Evolutionary conservation across 2,329 filamentous ascomycete species (phyloP).

Genomic region (Aureobasidium namibiae): DNA sequence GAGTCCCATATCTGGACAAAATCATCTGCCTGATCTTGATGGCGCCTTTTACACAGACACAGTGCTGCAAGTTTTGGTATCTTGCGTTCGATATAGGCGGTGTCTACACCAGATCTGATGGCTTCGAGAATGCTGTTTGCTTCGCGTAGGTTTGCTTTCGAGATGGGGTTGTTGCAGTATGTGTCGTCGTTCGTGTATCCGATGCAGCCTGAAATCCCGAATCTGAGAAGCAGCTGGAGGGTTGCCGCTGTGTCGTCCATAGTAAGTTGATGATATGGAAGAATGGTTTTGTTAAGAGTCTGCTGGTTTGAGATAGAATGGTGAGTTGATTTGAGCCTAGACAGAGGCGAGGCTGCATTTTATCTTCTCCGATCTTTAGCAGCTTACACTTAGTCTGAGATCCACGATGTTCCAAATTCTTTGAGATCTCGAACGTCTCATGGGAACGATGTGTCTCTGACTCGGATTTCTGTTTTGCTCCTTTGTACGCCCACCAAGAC

Average conservation of each 20-base stretch:
- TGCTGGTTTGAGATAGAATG: too few relatives aligned
- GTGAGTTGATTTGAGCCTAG: too few relatives aligned
- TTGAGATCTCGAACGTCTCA: too few relatives aligned
- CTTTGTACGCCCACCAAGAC: too few relatives aligned
- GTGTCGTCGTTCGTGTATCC: not conserved
- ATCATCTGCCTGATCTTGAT: not conserved
- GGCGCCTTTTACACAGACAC: not conserved
- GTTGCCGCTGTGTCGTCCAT: not conserved
- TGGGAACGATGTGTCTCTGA: too few relatives aligned
- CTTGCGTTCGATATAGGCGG: not conserved
- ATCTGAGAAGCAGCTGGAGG: not conserved
- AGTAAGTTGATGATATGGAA: not conserved
- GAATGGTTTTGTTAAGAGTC: too few relatives aligned
- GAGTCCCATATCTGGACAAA: not conserved
- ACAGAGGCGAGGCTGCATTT: too few relatives aligned
- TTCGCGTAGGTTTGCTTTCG: accelerated
- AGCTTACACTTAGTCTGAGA: too few relatives aligned
- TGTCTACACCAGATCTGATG: not conserved
- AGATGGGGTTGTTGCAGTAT: not conserved
- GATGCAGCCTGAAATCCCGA: not conserved
- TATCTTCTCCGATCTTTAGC: too few relatives aligned
- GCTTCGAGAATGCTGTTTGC: not conserved
- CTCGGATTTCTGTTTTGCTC: too few relatives aligned
- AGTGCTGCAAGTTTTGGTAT: not conserved
- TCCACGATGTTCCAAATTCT: too few relatives aligned